A percentile compares a stretch with the other conserved stretches of the same genome.
These are phyloP conservation scores for Picocystis salinarum DNA, from an alignment of 139 green algal genomes.

Conservation along the genomic window DNA sequence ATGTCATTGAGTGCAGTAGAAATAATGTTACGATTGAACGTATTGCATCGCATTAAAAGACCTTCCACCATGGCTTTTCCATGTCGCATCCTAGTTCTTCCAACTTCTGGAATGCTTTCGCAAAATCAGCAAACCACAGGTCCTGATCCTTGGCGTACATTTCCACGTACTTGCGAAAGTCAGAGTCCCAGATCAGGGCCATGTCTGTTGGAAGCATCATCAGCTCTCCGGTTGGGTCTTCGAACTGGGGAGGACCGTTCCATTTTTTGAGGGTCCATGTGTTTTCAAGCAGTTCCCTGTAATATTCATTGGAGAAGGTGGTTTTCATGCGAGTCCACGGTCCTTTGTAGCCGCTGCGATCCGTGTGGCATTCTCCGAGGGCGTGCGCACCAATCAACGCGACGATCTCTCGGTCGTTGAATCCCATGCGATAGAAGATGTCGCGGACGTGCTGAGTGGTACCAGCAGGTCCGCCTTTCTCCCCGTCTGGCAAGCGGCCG, in stretches of 20 bases:
- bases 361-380: constrained; percentile 66
- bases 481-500: constrained; percentile 56
- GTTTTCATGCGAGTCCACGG: constrained; percentile 52
- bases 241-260: constrained; percentile 28
- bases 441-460: constrained; percentile 37
- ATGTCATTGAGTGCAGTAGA: too few species aligned
- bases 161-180: constrained; percentile 50
- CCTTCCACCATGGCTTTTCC: too few species aligned
- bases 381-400: constrained; percentile 64
- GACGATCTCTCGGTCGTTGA: constrained; percentile 69
- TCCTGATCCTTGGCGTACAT: constrained; percentile 46
- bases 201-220: constrained; percentile 75
- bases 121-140: constrained; percentile 33
- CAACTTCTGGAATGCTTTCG: constrained; percentile 30
- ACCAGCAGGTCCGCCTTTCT: constrained; percentile 14
- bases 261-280: constrained; percentile 67
- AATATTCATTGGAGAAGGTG: constrained; percentile 75
- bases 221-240: constrained; percentile 47
- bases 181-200: constrained; percentile 40
- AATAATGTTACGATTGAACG: too few species aligned
- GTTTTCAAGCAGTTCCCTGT: constrained; percentile 42
- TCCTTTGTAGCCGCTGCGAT: constrained; percentile 47
- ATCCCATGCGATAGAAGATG: constrained; percentile 79
- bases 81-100: constrained; percentile 31
- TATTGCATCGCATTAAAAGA: too few species aligned